Evolutionary conservation across 225 moss, liverwort and hornwort species (phyloP).

Genomic region (Marchantia paleacea): DNA sequence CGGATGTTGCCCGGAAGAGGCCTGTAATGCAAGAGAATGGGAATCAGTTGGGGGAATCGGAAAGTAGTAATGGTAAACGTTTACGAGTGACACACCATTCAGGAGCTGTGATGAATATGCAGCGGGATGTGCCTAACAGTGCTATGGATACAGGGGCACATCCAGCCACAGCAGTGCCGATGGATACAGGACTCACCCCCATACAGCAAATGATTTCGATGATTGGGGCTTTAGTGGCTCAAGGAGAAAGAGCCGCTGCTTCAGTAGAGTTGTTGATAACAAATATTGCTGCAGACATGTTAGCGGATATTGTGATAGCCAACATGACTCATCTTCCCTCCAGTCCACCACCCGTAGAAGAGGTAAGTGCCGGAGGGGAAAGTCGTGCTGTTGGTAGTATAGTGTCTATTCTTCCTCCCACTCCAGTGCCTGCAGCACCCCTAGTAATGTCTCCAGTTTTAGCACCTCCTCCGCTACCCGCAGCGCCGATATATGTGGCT

Average conservation of each 20-base stretch:
- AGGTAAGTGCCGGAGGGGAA: conserved; percentile 37
- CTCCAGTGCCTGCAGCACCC: background rate
- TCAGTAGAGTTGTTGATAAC: conserved; percentile 90
- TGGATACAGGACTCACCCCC: conserved; percentile 46
- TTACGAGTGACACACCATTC: conserved; percentile 45
- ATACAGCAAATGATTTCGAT: conserved; percentile 76
- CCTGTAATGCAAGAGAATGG: conserved; percentile 76
- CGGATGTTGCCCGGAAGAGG: conserved; percentile 68
- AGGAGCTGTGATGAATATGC: conserved; percentile 37
- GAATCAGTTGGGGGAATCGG: conserved; percentile 52
- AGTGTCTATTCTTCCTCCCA: conserved; percentile 32
- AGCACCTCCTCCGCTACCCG: conserved; percentile 4
- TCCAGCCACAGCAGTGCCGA: conserved; percentile 37
- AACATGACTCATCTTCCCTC: conserved; percentile 88
- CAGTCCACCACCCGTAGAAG: conserved; percentile 52
- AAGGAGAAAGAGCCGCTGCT: conserved; percentile 84
- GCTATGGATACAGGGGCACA: conserved; percentile 11
- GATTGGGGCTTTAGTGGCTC: conserved; percentile 81
- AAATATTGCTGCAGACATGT: conserved; percentile 90
- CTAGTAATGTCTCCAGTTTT: conserved; percentile 9
- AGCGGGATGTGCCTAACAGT: conserved; percentile 7
- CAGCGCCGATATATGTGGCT: conserved; percentile 12
- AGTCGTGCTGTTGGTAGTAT: conserved; percentile 42
- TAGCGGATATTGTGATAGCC: conserved; percentile 85
- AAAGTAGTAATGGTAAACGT: conserved; percentile 67